phyloP scores from a whole-genome alignment of 2,329 filamentous ascomycete genomes.

The Thielaviopsis euricoi region DNA sequence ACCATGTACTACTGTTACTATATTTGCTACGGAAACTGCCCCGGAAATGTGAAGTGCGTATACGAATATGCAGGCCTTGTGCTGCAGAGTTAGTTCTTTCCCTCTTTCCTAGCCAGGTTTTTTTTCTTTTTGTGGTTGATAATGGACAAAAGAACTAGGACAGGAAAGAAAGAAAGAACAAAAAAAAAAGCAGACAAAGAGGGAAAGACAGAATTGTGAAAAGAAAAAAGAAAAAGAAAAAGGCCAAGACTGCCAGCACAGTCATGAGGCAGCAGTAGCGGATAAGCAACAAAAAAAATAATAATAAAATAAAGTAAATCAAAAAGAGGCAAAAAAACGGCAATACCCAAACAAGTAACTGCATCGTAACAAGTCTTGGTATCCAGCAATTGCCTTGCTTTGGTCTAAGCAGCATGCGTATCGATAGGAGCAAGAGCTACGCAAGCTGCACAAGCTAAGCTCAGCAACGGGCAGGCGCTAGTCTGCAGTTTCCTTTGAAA shows the following conservation, averaged over 20 bases:
- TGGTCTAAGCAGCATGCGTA: too few species aligned
- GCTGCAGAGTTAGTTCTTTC: not conserved
- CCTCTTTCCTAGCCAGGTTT: not conserved
- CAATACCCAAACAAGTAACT: not conserved
- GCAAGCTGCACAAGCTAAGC: too few species aligned
- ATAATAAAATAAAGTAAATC: not conserved
- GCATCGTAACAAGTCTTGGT: too few species aligned
- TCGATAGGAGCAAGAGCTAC: too few species aligned
- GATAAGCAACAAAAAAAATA: not conserved
- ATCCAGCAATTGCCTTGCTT: too few species aligned
- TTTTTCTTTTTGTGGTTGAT: too few species aligned
- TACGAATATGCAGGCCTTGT: not conserved
- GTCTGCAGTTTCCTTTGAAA: too few species aligned
- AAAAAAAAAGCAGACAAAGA: not conserved
- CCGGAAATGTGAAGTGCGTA: not conserved
- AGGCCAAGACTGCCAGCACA: not conserved
- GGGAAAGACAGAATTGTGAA: not conserved
- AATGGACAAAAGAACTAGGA: too few species aligned
- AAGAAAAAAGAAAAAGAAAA: not conserved
- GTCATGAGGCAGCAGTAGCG: not conserved
- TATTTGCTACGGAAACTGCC: not conserved
- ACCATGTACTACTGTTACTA: not conserved
- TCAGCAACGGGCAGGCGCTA: too few species aligned
- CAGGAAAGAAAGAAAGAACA: not conserved
- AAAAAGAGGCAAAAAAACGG: not conserved